Base-by-base conservation (phyloP, 2,329 filamentous ascomycete genomes). In the Alternaria rosae region DNA sequence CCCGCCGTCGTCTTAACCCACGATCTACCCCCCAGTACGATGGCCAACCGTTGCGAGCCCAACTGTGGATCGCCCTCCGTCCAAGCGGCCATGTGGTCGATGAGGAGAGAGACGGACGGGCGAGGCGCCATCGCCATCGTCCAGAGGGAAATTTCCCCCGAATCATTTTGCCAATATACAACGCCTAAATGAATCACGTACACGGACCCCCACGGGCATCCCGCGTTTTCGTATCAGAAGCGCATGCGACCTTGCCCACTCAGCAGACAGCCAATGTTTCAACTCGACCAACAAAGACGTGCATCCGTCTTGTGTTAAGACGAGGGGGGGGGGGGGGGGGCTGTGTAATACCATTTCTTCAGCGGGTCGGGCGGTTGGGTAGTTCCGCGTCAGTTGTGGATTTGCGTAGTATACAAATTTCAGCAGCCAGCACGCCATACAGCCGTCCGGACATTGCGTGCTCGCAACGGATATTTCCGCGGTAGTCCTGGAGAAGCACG, bases 101-200 rank as follows among this genome's bases (percentile, higher is more conserved):
- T 54, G 54, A 30, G 35, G 35, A 38, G 35, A 11, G 30, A 21
- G 42, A 44, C 21, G 7, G 42, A 44, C 35, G 17, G 35, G 35
- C 35, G 42, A 44, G 42, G 20, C 17, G 13, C 42, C 42, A 9
- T 44, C 42, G 35, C 17, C 12, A 44, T 28, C 45, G 45, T 48
- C 17, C 28, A 65, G 42, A 38, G 35, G 35, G 32, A 15, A 41
- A 56, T 57, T 45, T 53, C 41, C 15, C 35, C 61, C 66, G 61
- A 65, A 57, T 38, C 35, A 17, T 64, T 65, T 30, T 57, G 61
- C 61, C 28, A 51, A 61, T 60, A 66, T 65, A 65, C 61, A 52
- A 70, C 68, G 55, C 43, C 68, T 71, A 71, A 72, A 73, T 65
- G 66, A 67, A 74, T 74, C 66, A 72, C 71, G 72, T 74, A 73